Conservation (phyloP, 2,329 filamentous ascomycete species). For the Pseudogymnoascus sp. region DNA sequence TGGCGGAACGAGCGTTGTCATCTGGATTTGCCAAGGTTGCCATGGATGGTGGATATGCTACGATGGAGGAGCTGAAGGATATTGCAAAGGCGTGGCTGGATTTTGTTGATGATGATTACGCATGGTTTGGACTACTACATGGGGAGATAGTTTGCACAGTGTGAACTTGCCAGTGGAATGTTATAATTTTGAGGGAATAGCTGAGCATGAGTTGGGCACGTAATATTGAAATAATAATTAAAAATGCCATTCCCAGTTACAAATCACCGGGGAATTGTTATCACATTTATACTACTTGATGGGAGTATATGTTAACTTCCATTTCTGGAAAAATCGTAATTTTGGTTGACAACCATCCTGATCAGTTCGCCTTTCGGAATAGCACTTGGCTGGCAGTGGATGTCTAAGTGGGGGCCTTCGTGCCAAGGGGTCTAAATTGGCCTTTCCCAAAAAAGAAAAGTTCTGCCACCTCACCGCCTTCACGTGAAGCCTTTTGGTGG, state of each 20-base stretch:
- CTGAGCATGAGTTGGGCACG: not conserved
- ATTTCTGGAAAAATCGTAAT: not conserved
- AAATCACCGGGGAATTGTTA: not conserved
- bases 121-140: slow-evolving; percentile 31
- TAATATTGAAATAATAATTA: not conserved
- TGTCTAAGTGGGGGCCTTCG: not conserved
- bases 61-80: slow-evolving; percentile 24
- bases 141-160: slow-evolving; percentile 30
- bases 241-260: not conserved
- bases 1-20: slow-evolving; percentile 21
- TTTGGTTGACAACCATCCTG: not conserved
- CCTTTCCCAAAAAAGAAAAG: not conserved
- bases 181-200: not conserved
- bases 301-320: not conserved
- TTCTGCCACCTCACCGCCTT: slow-evolving; percentile 6
- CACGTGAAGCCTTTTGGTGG: not conserved
- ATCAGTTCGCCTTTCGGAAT: not conserved
- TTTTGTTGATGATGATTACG: slow-evolving; percentile 29
- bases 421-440: not conserved
- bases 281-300: not conserved
- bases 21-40: slow-evolving; percentile 26
- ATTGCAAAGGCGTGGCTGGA: slow-evolving; percentile 29
- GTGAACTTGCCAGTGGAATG: not conserved
- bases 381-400: not conserved
- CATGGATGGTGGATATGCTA: slow-evolving; percentile 27